Percentiles rank a stretch among this genome's conserved stretches.
These are phyloP conservation scores for Lactarius evosmus DNA, from an alignment of 768 basidiomycete genomes.

Conservation along the genomic window DNA sequence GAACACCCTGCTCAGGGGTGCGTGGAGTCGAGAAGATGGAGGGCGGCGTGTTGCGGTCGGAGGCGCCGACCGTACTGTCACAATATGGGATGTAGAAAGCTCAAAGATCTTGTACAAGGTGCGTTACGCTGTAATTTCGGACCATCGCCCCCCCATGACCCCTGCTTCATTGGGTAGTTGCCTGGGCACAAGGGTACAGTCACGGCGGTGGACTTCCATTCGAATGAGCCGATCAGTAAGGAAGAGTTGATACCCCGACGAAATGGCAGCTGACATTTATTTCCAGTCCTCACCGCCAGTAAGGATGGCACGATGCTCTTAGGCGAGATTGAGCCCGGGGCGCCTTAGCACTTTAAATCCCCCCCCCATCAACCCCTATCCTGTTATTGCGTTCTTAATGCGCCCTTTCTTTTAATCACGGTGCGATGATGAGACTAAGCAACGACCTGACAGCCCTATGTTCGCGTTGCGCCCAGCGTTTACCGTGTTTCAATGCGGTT, in stretches of 20 bases:
- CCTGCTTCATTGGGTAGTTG: conserved; percentile 45
- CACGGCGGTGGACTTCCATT: conserved; percentile 93
- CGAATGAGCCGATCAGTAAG: conserved; percentile 92
- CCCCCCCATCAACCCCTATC: conserved; percentile 13
- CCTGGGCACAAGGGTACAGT: conserved; percentile 98
- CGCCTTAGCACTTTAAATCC: conserved; percentile 17
- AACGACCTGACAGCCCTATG: conserved; percentile 24
- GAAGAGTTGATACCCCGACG: conserved; percentile 28
- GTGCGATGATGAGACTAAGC: conserved; percentile 28
- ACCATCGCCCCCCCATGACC: neutral
- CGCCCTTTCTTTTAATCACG: conserved; percentile 4
- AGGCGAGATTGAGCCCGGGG: conserved; percentile 79
- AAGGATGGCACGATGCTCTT: conserved; percentile 91
- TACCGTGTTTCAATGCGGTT: conserved; percentile 4
- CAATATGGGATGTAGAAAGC: conserved; percentile 84
- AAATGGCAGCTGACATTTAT: conserved; percentile 6
- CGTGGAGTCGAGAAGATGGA: conserved; percentile 86
- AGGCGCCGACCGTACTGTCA: conserved; percentile 84
- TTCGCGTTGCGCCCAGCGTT: conserved; percentile 17
- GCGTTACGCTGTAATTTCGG: conserved; percentile 20
- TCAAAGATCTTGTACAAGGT: conserved; percentile 79
- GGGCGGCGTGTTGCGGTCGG: conserved; percentile 84
- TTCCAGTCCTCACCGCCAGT: conserved; percentile 81
- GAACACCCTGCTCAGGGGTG: conserved; percentile 73
- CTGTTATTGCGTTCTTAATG: neutral